Conservation (phyloP, 2,329 filamentous ascomycete genomes). For the Zarea fungicola region DNA sequence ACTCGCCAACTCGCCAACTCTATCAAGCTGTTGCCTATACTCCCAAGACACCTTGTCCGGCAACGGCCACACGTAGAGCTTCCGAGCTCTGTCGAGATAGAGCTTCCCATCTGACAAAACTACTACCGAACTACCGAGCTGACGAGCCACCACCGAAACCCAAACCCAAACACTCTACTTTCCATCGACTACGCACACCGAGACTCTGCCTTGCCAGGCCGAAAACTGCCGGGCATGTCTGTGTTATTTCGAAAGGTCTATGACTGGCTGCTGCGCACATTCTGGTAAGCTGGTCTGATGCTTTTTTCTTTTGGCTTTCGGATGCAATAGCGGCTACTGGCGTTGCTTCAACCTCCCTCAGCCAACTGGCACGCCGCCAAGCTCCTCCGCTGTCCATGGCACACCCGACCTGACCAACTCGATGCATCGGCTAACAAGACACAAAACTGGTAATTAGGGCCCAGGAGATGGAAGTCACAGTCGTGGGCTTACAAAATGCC, state of each 20-base stretch:
- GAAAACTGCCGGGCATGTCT: constrained; percentile 58
- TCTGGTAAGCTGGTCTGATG: constrained; percentile 66
- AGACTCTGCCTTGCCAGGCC: constrained; percentile 1
- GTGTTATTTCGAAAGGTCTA: constrained; percentile 91
- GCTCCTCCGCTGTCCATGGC: too few relatives aligned
- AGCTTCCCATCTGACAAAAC: neutral
- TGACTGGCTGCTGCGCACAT: constrained; percentile 96
- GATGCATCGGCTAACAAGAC: constrained; percentile 1
- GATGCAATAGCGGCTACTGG: too few relatives aligned
- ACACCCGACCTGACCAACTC: too few relatives aligned
- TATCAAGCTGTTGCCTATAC: too few relatives aligned
- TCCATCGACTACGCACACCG: neutral
- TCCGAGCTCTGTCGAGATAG: neutral
- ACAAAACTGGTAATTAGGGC: constrained; percentile 57
- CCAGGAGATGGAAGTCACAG: constrained; percentile 99
- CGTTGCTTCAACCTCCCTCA: neutral
- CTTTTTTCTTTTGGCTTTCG: too few relatives aligned
- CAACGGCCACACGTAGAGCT: too few relatives aligned
- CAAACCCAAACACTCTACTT: neutral
- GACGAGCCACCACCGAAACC: neutral
- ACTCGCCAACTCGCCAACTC: too few relatives aligned
- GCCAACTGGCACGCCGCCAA: neutral
- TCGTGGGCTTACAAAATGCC: constrained; percentile 97
- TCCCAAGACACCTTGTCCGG: too few relatives aligned
- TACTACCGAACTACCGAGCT: too few relatives aligned